Evolutionary conservation across 805 yeast species (phyloP).

Genomic region (Blastobotrys attinorum): DNA sequence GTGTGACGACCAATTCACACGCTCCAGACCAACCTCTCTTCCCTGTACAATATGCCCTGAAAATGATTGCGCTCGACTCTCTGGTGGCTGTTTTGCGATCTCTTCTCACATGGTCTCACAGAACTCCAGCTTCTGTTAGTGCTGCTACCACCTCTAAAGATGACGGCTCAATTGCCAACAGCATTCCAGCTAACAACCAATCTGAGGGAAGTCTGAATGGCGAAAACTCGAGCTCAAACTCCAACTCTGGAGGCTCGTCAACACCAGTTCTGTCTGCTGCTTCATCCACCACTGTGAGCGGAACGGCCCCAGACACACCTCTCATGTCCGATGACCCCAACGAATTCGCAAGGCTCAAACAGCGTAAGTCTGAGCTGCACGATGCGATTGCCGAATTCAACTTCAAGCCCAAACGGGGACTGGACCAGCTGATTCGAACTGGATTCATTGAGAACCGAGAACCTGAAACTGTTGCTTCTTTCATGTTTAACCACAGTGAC

Average conservation of each 20-base stretch:
- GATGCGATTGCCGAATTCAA: conserved; percentile 78
- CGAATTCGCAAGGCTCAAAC: conserved; percentile 79
- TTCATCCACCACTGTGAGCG: neutral
- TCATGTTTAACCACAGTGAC: conserved; percentile 60
- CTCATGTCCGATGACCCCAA: conserved; percentile 55
- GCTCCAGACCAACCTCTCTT: conserved; percentile 23
- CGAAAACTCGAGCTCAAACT: neutral
- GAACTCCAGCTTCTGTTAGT: conserved; percentile 26
- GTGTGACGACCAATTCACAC: conserved; percentile 39
- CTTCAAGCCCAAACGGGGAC: conserved; percentile 76
- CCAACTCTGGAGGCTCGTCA: neutral
- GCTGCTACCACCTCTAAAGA: neutral
- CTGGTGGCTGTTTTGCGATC: conserved; percentile 78
- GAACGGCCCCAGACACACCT: neutral
- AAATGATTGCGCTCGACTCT: conserved; percentile 71
- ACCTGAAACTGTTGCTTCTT: conserved; percentile 65
- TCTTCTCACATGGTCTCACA: conserved; percentile 79
- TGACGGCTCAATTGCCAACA: neutral
- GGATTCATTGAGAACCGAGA: conserved; percentile 55
- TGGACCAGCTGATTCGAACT: conserved; percentile 50
- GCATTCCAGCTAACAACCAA: neutral
- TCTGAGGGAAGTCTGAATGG: neutral
- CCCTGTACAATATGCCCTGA: conserved; percentile 78
- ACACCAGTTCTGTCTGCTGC: neutral
- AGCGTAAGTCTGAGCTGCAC: conserved; percentile 69